A percentile compares a stretch with the other conserved stretches of the same genome.
Evolutionary conservation across 148 eudicot species (phyloP).

Genomic region (Rhododendron williamsianum): DNA sequence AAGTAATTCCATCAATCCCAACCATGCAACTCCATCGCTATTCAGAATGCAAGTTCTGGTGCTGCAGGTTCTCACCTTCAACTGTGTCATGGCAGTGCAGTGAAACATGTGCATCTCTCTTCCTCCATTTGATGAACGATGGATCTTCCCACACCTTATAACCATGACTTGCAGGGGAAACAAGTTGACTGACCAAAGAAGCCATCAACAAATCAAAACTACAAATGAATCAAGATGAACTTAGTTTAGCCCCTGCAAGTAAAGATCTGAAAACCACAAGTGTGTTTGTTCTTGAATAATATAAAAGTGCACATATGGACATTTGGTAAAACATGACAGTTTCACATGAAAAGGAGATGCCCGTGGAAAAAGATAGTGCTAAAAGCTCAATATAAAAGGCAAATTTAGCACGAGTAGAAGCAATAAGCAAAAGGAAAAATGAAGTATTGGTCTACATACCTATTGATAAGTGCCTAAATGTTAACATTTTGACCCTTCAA

Average conservation of each 20-base stretch:
- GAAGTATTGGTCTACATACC: neutral
- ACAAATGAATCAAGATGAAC: neutral
- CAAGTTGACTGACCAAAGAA: conserved; percentile 39
- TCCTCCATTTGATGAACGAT: conserved; percentile 82
- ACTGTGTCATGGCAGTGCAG: conserved; percentile 78
- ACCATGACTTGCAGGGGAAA: conserved; percentile 37
- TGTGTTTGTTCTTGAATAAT: neutral
- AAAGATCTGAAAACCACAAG: neutral
- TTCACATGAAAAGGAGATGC: neutral
- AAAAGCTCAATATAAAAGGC: neutral
- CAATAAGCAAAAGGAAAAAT: neutral
- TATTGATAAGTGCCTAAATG: no score
- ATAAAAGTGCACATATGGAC: neutral
- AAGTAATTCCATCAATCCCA: neutral
- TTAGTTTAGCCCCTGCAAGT: conserved; percentile 1
- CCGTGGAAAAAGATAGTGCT: neutral
- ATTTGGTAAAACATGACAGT: neutral
- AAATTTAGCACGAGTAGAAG: neutral
- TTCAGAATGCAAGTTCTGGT: neutral
- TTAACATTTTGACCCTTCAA: no score
- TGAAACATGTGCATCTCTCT: conserved; percentile 91
- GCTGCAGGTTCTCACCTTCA: conserved; percentile 48
- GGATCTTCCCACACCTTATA: conserved; percentile 83
- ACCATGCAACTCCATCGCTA: neutral
- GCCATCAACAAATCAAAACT: conserved; percentile 35